Conservation (phyloP, 495 filamentous ascomycete genomes). For the Alectoria sarmentosa region DNA sequence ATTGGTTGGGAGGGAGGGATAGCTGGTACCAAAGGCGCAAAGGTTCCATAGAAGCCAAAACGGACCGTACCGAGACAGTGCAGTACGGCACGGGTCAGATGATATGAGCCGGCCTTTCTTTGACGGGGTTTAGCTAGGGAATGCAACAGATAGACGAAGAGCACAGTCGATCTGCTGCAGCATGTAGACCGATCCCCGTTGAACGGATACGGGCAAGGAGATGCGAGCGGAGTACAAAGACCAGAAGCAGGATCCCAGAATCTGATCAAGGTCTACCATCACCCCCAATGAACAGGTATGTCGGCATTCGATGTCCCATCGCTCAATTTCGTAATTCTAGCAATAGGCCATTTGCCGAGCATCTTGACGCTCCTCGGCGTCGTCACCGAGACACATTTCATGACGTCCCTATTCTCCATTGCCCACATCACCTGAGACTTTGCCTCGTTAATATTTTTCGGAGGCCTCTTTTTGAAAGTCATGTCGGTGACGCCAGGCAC, state of each 20-base stretch:
- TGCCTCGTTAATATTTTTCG: neutral
- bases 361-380: neutral
- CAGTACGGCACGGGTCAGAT: neutral
- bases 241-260: neutral
- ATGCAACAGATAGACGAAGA: neutral
- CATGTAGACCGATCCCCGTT: no score
- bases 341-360: neutral
- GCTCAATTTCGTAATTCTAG: no score
- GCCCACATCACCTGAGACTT: neutral
- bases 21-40: no score
- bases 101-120: neutral
- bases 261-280: no score
- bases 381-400: neutral
- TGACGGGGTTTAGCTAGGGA: neutral
- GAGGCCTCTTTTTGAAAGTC: neutral
- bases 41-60: neutral
- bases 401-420: neutral
- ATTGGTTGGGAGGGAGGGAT: no score
- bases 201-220: no score
- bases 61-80: no score
- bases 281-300: no score
- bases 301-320: no score
- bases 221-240: no score
- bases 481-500: neutral
- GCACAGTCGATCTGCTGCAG: neutral